phyloP scores from a whole-genome alignment of 345 rosid genomes.

The Salix koriyanagi region DNA sequence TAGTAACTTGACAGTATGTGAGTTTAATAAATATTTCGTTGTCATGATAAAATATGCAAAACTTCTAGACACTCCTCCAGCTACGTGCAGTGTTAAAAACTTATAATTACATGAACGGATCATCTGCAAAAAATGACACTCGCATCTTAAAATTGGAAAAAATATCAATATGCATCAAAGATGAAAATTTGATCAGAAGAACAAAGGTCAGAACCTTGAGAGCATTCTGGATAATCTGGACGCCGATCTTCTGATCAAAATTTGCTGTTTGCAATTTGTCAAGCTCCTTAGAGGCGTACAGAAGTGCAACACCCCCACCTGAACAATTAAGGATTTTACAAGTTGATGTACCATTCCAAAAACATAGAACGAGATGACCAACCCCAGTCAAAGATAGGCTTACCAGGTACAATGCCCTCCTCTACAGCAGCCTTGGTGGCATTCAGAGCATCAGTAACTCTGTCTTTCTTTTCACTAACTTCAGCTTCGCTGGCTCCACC shows the following conservation, averaged over 20 bases:
- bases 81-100: no score
- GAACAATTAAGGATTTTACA: neutral
- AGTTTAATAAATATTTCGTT: no score
- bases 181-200: neutral
- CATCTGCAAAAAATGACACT: no score
- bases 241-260: slow-evolving; percentile 29
- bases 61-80: no score
- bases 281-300: slow-evolving; percentile 27
- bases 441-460: slow-evolving; percentile 32
- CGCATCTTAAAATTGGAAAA: neutral
- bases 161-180: neutral
- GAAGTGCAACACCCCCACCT: slow-evolving; percentile 35
- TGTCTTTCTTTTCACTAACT: slow-evolving; percentile 28
- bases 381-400: neutral
- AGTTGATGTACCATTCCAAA: neutral
- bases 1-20: no score
- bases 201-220: slow-evolving; percentile 15
- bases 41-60: no score
- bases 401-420: slow-evolving; percentile 31
- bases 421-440: slow-evolving; percentile 33
- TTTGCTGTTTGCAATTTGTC: slow-evolving; percentile 27
- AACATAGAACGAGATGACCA: neutral
- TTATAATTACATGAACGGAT: no score
- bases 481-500: slow-evolving; percentile 34
- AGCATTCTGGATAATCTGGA: slow-evolving; percentile 32